These are phyloP conservation scores for Trichophyton simii DNA, from an alignment of 2,329 filamentous ascomycete genomes.

Conservation along the genomic window DNA sequence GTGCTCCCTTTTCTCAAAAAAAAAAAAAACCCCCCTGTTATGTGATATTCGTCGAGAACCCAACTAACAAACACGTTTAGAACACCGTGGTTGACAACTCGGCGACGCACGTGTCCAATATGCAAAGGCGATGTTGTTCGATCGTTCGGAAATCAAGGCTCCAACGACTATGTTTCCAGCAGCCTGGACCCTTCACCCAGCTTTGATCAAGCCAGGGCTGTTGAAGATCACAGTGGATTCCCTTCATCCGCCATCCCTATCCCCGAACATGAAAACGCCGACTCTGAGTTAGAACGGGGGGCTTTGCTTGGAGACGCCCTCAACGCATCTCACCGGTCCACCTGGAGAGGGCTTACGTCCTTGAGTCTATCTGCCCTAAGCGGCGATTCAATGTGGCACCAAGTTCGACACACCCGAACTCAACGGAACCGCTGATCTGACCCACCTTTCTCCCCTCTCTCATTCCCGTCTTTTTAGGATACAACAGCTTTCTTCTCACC, in stretches of 20 bases:
- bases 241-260: conserved; percentile 41
- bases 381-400: conserved; percentile 36
- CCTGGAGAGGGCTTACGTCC: conserved; percentile 34
- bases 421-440: conserved; percentile 27
- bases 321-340: conserved; percentile 22
- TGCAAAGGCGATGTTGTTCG: conserved; percentile 93
- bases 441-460: not conserved
- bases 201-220: conserved; percentile 34
- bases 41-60: not conserved
- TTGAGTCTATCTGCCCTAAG: conserved; percentile 35
- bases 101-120: conserved; percentile 92
- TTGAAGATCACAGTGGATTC: conserved; percentile 35
- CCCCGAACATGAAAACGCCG: conserved; percentile 23
- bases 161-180: conserved; percentile 6
- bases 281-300: conserved; percentile 33
- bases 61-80: conserved; percentile 35
- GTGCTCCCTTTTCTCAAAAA: conserved; percentile 29
- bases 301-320: conserved; percentile 21
- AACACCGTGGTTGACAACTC: conserved; percentile 91
- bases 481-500: conserved; percentile 4
- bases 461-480: not conserved
- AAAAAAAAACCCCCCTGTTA: not conserved
- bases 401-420: conserved; percentile 20
- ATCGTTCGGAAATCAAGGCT: conserved; percentile 28
- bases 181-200: conserved; percentile 33